Evolutionary conservation across 179 eudicot genomes (phyloP).

Genomic region (Heliamphora pulchella): DNA sequence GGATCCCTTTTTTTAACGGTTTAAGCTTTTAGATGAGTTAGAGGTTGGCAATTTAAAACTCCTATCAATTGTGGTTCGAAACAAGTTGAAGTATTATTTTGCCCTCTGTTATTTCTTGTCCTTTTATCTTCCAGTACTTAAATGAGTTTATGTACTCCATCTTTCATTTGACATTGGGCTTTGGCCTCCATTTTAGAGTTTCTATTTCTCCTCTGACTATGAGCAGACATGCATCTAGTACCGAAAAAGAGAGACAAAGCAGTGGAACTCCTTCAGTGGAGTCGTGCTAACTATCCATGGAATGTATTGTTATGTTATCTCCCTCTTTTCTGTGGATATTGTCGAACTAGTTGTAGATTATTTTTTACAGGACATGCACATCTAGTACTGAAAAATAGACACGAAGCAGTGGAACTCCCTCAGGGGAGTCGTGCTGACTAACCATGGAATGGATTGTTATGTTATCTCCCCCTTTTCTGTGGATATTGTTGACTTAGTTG

Average conservation of each 20-base stretch:
- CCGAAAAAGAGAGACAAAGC: background rate
- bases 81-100: background rate
- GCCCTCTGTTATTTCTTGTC: background rate
- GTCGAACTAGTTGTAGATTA: constrained; percentile 7
- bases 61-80: background rate
- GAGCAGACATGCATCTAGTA: background rate
- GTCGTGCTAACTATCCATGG: background rate
- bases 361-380: constrained; percentile 27
- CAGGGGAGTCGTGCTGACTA: background rate
- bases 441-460: background rate
- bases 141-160: background rate
- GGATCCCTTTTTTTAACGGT: no score
- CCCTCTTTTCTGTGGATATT: background rate
- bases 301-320: background rate
- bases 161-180: background rate
- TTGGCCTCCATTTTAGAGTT: background rate
- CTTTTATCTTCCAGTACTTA: background rate
- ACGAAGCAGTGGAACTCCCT: background rate
- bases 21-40: no score
- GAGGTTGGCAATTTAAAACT: background rate
- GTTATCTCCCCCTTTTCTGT: background rate
- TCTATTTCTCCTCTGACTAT: background rate
- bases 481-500: background rate
- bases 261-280: background rate
- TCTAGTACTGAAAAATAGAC: no score